Evolutionary conservation across 371 early-diverging fungal species (phyloP).

Genomic region (Mortierella sp.): DNA sequence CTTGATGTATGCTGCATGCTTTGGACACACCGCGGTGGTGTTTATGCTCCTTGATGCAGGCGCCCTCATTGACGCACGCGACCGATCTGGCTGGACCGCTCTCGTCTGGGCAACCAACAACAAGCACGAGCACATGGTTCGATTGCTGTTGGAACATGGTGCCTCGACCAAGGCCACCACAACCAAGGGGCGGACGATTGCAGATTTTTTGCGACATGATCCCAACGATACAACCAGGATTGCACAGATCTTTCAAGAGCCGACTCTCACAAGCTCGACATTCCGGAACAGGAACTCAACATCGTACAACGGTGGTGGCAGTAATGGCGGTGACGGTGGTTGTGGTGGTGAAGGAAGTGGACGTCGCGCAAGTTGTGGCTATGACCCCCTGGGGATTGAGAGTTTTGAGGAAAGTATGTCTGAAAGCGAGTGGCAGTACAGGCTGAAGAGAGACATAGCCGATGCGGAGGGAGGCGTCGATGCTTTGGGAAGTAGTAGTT

Average conservation of each 20-base stretch:
- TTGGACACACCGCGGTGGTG: constrained; percentile 84
- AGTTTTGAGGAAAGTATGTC: constrained; percentile 63
- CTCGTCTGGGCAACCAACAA: constrained; percentile 96
- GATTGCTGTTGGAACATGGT: constrained; percentile 83
- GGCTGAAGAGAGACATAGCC: constrained; percentile 61
- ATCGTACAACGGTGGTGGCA: not conserved
- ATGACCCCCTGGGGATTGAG: constrained; percentile 66
- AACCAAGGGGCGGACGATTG: constrained; percentile 83
- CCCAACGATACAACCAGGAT: constrained; percentile 72
- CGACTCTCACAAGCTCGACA: constrained; percentile 40
- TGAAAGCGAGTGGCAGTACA: constrained; percentile 65
- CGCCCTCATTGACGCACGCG: constrained; percentile 82
- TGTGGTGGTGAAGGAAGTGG: not conserved
- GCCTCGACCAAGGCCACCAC: constrained; percentile 83
- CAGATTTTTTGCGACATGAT: constrained; percentile 76
- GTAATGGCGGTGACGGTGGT: not conserved
- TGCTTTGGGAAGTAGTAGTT: constrained; percentile 16
- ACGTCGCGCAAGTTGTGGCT: constrained; percentile 27
- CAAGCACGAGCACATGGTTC: constrained; percentile 82
- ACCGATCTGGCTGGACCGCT: constrained; percentile 95
- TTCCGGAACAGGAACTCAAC: not conserved
- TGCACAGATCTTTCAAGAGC: constrained; percentile 69
- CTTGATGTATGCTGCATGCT: constrained; percentile 90
- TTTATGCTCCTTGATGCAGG: constrained; percentile 79
- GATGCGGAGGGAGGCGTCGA: constrained; percentile 52